Evolutionary conservation across 2,329 filamentous ascomycete species (phyloP).

Genomic region (Lachnellula cervina): DNA sequence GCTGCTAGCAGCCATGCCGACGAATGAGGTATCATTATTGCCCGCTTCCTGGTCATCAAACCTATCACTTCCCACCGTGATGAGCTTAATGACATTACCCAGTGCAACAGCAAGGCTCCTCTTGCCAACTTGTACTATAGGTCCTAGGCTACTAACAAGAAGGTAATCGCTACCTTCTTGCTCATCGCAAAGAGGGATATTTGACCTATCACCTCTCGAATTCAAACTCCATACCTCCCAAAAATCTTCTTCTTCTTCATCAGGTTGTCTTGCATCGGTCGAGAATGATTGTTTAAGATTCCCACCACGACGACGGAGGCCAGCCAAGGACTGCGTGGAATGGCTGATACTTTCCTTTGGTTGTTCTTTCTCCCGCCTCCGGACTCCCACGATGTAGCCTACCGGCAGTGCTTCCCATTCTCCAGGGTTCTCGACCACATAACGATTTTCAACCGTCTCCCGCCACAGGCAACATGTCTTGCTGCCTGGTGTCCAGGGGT

Average conservation of each 20-base stretch:
- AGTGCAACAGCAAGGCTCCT: conserved; percentile 65
- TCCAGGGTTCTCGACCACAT: conserved; percentile 57
- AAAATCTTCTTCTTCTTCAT: conserved; percentile 22
- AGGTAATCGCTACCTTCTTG: conserved; percentile 41
- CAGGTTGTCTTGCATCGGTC: background rate
- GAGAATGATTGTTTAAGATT: background rate
- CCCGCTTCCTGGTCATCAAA: conserved; percentile 42
- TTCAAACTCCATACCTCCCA: conserved; percentile 54
- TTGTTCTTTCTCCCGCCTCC: conserved; percentile 37
- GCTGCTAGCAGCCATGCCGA: conserved; percentile 20
- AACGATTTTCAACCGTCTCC: conserved; percentile 46
- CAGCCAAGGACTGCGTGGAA: background rate
- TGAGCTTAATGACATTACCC: conserved; percentile 67
- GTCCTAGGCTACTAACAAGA: conserved; percentile 62
- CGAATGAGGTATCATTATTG: conserved; percentile 22
- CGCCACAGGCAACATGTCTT: conserved; percentile 47
- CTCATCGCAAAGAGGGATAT: conserved; percentile 17
- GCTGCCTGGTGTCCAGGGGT: conserved; percentile 36
- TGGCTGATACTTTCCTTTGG: background rate
- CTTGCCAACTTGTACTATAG: conserved; percentile 57
- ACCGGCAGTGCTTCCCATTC: conserved; percentile 58
- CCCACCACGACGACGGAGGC: conserved; percentile 17
- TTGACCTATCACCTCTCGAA: conserved; percentile 35
- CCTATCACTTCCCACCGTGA: conserved; percentile 61
- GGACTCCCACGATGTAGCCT: conserved; percentile 59